phyloP scores from a whole-genome alignment of 331 rosid genomes.

The Acacia pycnantha region DNA sequence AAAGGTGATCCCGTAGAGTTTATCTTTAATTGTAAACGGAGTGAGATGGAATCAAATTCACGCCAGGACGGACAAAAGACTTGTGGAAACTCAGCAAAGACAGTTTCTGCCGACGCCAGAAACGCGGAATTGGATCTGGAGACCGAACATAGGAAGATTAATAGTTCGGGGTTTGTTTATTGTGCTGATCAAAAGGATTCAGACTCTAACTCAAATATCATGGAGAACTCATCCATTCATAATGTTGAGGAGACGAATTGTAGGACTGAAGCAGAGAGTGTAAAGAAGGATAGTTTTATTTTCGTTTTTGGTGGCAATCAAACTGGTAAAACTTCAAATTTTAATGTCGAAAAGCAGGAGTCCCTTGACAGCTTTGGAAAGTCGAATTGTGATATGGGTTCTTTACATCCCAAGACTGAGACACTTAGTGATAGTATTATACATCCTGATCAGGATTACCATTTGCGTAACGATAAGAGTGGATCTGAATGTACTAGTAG shows the following conservation, averaged over 20 bases:
- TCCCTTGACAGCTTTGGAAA: slow-evolving; percentile 4
- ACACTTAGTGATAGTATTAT: background rate
- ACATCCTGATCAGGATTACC: slow-evolving; percentile 23
- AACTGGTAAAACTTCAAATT: slow-evolving; percentile 12
- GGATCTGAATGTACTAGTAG: slow-evolving; percentile 27
- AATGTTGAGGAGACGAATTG: slow-evolving; percentile 24
- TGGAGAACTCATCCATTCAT: slow-evolving; percentile 18
- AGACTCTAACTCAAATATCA: slow-evolving; percentile 24
- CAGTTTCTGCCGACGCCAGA: slow-evolving; percentile 28
- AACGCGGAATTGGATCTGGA: slow-evolving; percentile 14
- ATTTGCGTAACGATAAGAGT: slow-evolving; percentile 24
- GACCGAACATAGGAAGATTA: slow-evolving; percentile 8
- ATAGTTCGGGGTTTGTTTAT: slow-evolving; percentile 32
- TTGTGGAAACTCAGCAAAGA: slow-evolving; percentile 10
- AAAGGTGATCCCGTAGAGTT: slow-evolving; percentile 36
- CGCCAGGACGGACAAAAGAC: slow-evolving; percentile 11
- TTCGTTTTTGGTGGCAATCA: slow-evolving; percentile 32
- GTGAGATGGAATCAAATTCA: slow-evolving; percentile 22
- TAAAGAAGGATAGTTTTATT: slow-evolving; percentile 23
- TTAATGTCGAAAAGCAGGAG: slow-evolving; percentile 34
- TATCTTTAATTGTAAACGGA: slow-evolving; percentile 39
- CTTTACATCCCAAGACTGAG: slow-evolving; percentile 25
- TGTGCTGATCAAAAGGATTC: slow-evolving; percentile 25
- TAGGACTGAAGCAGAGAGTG: slow-evolving; percentile 26
- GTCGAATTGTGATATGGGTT: slow-evolving; percentile 20